Conservation (phyloP, 2,329 filamentous ascomycete genomes). For the Botrytis galanthina region DNA sequence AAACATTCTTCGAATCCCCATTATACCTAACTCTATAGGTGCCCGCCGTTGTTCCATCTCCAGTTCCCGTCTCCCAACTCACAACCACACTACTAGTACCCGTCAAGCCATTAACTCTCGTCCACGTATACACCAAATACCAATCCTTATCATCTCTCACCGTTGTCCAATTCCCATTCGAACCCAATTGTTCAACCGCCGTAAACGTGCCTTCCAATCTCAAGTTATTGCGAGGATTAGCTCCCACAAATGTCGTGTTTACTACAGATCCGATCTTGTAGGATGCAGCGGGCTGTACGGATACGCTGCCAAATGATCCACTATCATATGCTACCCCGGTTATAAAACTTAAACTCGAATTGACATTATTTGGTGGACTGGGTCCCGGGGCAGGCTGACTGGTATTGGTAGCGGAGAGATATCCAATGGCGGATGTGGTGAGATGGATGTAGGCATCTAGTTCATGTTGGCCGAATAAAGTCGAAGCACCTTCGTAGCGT, state of each 20-base stretch:
- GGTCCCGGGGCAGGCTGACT: slow-evolving; percentile 50
- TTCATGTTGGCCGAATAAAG: slow-evolving; percentile 78
- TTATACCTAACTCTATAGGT: slow-evolving; percentile 79
- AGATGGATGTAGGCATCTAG: slow-evolving; percentile 84
- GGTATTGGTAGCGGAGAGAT: slow-evolving; percentile 54
- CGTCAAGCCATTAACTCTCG: slow-evolving; percentile 62
- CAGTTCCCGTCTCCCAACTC: slow-evolving; percentile 71
- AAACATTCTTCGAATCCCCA: slow-evolving; percentile 70
- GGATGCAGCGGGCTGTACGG: slow-evolving; percentile 50
- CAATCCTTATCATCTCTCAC: slow-evolving; percentile 77
- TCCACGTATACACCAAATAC: slow-evolving; percentile 79
- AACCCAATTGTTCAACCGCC: slow-evolving; percentile 61
- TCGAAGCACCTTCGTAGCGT: slow-evolving; percentile 89
- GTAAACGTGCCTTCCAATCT: slow-evolving; percentile 74
- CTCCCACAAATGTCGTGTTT: slow-evolving; percentile 71
- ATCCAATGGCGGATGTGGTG: slow-evolving; percentile 66
- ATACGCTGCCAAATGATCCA: slow-evolving; percentile 66
- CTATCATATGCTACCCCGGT: slow-evolving; percentile 74
- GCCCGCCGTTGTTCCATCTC: slow-evolving; percentile 50
- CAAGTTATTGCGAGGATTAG: slow-evolving; percentile 87
- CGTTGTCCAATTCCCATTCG: slow-evolving; percentile 55
- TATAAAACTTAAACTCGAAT: slow-evolving; percentile 74
- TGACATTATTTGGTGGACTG: slow-evolving; percentile 74
- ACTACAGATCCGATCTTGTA: slow-evolving; percentile 63
- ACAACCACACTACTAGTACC: slow-evolving; percentile 76